phyloP scores from a whole-genome alignment of 257 asterid species.

The Solanum pinnatisectum region DNA sequence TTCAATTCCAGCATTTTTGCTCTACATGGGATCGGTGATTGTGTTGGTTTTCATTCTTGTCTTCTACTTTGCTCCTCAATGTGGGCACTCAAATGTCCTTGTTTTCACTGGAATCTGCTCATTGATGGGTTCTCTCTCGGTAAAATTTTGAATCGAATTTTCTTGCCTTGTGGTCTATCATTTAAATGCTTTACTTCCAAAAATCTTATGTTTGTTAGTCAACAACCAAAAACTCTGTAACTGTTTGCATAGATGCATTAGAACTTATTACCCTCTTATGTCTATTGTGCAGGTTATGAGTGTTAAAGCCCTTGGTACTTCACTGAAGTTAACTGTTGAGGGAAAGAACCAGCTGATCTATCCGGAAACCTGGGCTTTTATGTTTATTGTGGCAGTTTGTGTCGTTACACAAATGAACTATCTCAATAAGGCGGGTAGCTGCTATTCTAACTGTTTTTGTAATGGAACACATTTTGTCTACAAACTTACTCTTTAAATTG shows the following conservation, averaged over 20 bases:
- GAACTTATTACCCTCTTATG: background rate
- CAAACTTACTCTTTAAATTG: background rate
- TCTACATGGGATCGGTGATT: constrained; percentile 69
- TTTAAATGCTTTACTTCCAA: background rate
- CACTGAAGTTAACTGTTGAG: constrained; percentile 71
- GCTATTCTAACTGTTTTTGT: background rate
- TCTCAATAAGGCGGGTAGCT: constrained; percentile 67
- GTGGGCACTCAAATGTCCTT: constrained; percentile 66
- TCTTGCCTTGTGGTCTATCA: background rate
- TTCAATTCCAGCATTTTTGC: constrained; percentile 56
- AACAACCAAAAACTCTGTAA: background rate
- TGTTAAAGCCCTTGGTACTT: constrained; percentile 85
- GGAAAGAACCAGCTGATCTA: constrained; percentile 72
- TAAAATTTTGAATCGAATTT: constrained; percentile 9
- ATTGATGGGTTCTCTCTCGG: constrained; percentile 92
- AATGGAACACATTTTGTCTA: background rate
- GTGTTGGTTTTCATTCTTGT: constrained; percentile 70
- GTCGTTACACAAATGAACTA: constrained; percentile 88
- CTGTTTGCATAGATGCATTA: background rate
- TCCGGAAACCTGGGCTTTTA: constrained; percentile 74
- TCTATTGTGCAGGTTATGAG: constrained; percentile 67
- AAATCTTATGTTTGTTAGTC: background rate
- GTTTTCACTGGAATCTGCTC: constrained; percentile 82
- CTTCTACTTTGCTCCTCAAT: constrained; percentile 66
- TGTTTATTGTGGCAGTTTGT: constrained; percentile 58